A percentile compares a stretch with the other conserved stretches of the same genome.
These are phyloP conservation scores for Agaricus sinodeliciosus DNA, from an alignment of 768 basidiomycete genomes.

Conservation along the genomic window DNA sequence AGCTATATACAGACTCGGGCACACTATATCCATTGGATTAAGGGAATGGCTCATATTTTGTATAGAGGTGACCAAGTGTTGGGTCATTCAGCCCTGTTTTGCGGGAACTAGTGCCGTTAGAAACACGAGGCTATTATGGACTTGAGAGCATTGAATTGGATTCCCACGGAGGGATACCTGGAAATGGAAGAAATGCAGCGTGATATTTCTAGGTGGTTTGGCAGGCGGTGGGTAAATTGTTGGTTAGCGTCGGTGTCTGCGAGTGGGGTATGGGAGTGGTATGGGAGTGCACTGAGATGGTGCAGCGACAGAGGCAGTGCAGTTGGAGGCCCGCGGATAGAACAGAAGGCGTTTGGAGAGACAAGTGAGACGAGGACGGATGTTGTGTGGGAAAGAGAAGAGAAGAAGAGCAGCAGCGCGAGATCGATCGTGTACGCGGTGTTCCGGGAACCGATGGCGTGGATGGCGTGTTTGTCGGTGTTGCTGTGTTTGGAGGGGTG, in stretches of 20 bases:
- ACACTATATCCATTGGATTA: neutral
- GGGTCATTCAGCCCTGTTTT: neutral
- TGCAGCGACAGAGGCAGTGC: neutral
- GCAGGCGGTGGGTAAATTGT: conserved; percentile 5
- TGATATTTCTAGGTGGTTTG: neutral
- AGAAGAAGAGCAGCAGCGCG: neutral
- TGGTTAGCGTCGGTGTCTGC: too few species aligned
- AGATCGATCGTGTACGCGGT: conserved; percentile 10
- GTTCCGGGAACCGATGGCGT: conserved; percentile 10
- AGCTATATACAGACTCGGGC: neutral
- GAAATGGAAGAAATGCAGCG: conserved; percentile 8
- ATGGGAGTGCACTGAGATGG: too few species aligned
- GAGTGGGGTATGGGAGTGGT: too few species aligned
- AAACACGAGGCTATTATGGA: neutral
- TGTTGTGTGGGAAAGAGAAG: neutral
- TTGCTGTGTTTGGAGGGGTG: conserved; percentile 8
- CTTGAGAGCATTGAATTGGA: neutral
- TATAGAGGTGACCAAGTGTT: neutral
- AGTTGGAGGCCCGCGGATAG: neutral
- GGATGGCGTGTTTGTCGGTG: conserved; percentile 10
- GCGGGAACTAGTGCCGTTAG: neutral
- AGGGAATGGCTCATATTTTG: neutral
- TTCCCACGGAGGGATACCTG: conserved; percentile 4
- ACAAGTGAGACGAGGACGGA: neutral
- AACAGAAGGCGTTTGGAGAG: neutral